Conservation (phyloP, 495 filamentous ascomycete genomes). For the Chlorociboria aeruginascens region DNA sequence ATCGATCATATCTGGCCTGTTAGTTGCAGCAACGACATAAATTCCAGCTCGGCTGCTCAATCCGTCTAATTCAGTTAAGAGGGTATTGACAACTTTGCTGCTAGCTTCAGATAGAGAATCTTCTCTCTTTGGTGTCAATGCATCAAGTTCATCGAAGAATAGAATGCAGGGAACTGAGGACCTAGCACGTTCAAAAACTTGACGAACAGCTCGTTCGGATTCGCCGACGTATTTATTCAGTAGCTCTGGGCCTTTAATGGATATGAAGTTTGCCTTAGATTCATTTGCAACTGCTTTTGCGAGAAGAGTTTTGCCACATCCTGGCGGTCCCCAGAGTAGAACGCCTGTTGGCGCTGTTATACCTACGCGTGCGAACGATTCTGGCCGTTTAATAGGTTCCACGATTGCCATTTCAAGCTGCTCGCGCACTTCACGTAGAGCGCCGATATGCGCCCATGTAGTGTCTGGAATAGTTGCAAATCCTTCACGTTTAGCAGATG, state of each 20-base stretch:
- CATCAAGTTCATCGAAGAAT: slow-evolving; percentile 97
- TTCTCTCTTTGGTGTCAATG: slow-evolving; percentile 75
- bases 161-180: slow-evolving; percentile 84
- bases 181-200: slow-evolving; percentile 82
- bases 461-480: slow-evolving; percentile 97
- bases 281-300: slow-evolving; percentile 96
- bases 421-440: slow-evolving; percentile 64
- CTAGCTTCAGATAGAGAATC: slow-evolving; percentile 72
- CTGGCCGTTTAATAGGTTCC: slow-evolving; percentile 78
- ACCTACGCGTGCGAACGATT: slow-evolving; percentile 67
- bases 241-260: slow-evolving; percentile 88
- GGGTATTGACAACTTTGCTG: slow-evolving; percentile 84
- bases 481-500: slow-evolving; percentile 88
- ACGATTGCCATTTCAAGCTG: slow-evolving; percentile 82
- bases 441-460: slow-evolving; percentile 88
- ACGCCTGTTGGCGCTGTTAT: slow-evolving; percentile 85
- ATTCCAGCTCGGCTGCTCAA: slow-evolving; percentile 71
- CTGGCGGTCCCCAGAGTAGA: slow-evolving; percentile 91
- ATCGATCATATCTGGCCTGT: slow-evolving; percentile 93
- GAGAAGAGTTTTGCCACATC: slow-evolving; percentile 92
- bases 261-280: slow-evolving; percentile 93
- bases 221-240: slow-evolving; percentile 96
- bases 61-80: slow-evolving; percentile 94
- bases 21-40: slow-evolving; percentile 91
- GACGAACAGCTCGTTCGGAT: slow-evolving; percentile 81